A percentile compares a stretch with the other conserved stretches of the same genome.
Evolutionary conservation across 768 basidiomycete species (phyloP).

Genomic region (Amanita pallidorosea): DNA sequence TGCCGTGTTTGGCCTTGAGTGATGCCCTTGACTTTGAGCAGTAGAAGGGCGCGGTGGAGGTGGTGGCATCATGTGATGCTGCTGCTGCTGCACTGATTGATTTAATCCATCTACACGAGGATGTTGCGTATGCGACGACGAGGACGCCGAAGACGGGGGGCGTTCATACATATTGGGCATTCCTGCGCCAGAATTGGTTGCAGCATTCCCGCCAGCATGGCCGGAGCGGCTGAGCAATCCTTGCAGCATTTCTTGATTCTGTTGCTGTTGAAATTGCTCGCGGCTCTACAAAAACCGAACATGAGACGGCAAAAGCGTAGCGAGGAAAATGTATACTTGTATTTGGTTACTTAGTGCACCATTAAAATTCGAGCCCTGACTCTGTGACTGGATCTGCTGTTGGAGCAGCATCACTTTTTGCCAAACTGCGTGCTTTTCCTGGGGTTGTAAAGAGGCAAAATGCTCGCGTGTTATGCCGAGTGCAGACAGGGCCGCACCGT

Average conservation of each 20-base stretch:
- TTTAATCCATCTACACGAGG: conserved; percentile 1
- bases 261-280: conserved; percentile 7
- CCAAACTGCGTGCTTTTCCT: conserved; percentile 15
- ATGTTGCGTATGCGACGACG: conserved; percentile 14
- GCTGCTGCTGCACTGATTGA: conserved; percentile 9
- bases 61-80: conserved; percentile 20
- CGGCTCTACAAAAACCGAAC: not conserved
- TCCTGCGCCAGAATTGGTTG: conserved; percentile 4
- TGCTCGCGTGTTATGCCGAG: conserved; percentile 21
- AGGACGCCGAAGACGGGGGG: conserved; percentile 7
- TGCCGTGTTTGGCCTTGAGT: conserved; percentile 11
- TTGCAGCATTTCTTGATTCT: conserved; percentile 6
- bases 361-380: not conserved
- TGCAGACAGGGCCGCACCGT: conserved; percentile 1
- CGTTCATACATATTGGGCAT: conserved; percentile 9
- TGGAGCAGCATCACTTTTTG: conserved; percentile 13
- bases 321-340: not conserved
- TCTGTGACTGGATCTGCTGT: conserved; percentile 10
- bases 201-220: not conserved
- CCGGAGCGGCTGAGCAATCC: conserved; percentile 2
- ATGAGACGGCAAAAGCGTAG: not conserved
- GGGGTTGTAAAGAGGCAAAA: conserved; percentile 14
- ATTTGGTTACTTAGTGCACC: not conserved
- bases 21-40: conserved; percentile 9
- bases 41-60: conserved; percentile 14